Conservation (phyloP, 306 rosid genomes). For the Astragalus membranaceus region DNA sequence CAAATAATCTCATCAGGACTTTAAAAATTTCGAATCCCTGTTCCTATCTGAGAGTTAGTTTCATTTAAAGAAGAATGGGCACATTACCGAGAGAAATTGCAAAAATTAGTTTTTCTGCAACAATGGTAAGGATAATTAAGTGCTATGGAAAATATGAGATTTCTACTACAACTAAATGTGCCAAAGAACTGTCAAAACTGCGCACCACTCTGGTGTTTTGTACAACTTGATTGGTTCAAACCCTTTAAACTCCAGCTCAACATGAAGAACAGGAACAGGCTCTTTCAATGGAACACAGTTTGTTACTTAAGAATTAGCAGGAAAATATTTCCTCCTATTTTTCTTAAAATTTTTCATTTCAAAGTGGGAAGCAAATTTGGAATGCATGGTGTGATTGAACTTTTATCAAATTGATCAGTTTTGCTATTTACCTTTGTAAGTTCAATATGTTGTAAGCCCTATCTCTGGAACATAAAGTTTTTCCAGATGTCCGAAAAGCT, state of each 20-base stretch:
- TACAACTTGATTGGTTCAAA: not conserved
- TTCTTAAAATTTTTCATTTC: not conserved
- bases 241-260: not conserved
- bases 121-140: not conserved
- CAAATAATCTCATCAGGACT: constrained; percentile 11
- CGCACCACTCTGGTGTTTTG: constrained; percentile 1
- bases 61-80: not conserved
- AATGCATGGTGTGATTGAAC: not conserved
- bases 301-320: not conserved
- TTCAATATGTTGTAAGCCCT: not conserved
- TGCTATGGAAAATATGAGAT: not conserved
- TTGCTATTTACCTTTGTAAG: not conserved
- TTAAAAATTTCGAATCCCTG: not conserved
- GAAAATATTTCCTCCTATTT: not conserved
- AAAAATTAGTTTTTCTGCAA: not conserved
- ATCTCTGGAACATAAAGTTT: not conserved
- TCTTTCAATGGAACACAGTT: not conserved
- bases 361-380: not conserved
- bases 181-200: not conserved
- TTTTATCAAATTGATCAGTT: not conserved
- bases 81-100: not conserved
- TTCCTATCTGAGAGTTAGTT: not conserved
- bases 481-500: not conserved
- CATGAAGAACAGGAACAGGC: not conserved
- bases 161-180: not conserved